A percentile compares a stretch with the other conserved stretches of the same genome.
Conservation (phyloP, 2,329 filamentous ascomycete species). For the Botryosphaeria agaves region DNA sequence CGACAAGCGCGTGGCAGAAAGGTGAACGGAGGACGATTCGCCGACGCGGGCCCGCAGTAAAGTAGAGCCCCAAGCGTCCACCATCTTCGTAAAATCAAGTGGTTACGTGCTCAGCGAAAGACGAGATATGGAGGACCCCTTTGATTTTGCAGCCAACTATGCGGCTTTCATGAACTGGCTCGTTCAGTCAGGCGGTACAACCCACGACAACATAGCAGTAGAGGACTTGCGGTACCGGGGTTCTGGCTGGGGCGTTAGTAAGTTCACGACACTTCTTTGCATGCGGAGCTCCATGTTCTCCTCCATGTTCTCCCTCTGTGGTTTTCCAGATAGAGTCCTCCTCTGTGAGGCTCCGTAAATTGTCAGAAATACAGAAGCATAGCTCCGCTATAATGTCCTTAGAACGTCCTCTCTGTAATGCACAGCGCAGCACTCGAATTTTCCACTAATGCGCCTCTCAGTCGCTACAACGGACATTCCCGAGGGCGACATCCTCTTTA, state of each 20-base stretch:
- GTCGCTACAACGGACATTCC: conserved; percentile 54
- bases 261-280: conserved; percentile 9
- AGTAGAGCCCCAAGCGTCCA: no score
- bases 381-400: background rate
- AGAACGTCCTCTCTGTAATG: background rate
- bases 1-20: no score
- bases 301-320: background rate
- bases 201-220: conserved; percentile 40
- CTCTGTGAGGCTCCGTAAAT: background rate
- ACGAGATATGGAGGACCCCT: conserved; percentile 9
- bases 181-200: conserved; percentile 29
- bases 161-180: conserved; percentile 42
- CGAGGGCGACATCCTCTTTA: conserved; percentile 63
- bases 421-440: background rate
- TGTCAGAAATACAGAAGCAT: background rate
- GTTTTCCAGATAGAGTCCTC: background rate
- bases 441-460: conserved; percentile 15
- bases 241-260: conserved; percentile 47
- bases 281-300: background rate
- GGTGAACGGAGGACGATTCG: no score
- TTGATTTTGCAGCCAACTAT: conserved; percentile 25
- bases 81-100: no score
- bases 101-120: no score
- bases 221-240: conserved; percentile 37
- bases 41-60: no score